Evolutionary conservation across 2,329 filamentous ascomycete genomes (phyloP).

Genomic region (Pseudomassariella vexata): DNA sequence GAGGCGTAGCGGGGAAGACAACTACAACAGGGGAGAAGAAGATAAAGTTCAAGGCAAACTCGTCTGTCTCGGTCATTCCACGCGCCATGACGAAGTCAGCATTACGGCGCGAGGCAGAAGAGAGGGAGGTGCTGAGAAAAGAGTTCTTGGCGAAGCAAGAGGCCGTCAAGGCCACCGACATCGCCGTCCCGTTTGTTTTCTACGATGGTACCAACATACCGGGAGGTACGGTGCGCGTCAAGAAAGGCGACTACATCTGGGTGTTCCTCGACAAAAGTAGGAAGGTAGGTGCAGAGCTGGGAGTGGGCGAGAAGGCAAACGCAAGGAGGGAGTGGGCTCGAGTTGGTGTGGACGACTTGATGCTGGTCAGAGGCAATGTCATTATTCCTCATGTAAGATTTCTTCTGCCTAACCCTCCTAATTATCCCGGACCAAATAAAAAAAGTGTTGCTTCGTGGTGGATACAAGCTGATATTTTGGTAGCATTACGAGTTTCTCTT

Average conservation of each 20-base stretch:
- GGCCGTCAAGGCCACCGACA: slow-evolving; percentile 80
- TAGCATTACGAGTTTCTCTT: slow-evolving; percentile 98
- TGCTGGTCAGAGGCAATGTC: slow-evolving; percentile 83
- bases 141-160: slow-evolving; percentile 83
- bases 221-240: slow-evolving; percentile 76
- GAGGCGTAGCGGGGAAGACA: slow-evolving; percentile 7
- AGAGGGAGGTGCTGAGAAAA: slow-evolving; percentile 66
- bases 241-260: slow-evolving; percentile 92
- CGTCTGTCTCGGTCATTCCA: slow-evolving; percentile 57
- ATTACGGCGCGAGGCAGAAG: slow-evolving; percentile 68
- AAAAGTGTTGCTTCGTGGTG: slow-evolving; percentile 2
- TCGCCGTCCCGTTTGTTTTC: slow-evolving; percentile 91
- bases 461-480: slow-evolving; percentile 14
- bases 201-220: slow-evolving; percentile 91
- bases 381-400: slow-evolving; percentile 86
- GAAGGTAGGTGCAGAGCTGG: slow-evolving; percentile 80
- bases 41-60: slow-evolving; percentile 56
- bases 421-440: slow-evolving; percentile 1
- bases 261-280: slow-evolving; percentile 86
- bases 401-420: slow-evolving; percentile 1
- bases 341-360: slow-evolving; percentile 89
- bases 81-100: slow-evolving; percentile 66
- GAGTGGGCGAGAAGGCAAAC: slow-evolving; percentile 64
- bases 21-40: slow-evolving; percentile 21
- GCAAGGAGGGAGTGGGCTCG: slow-evolving; percentile 81